These are phyloP conservation scores for Pseudozyma pruni DNA, from an alignment of 1,284 basidiomycete species.

Conservation along the genomic window DNA sequence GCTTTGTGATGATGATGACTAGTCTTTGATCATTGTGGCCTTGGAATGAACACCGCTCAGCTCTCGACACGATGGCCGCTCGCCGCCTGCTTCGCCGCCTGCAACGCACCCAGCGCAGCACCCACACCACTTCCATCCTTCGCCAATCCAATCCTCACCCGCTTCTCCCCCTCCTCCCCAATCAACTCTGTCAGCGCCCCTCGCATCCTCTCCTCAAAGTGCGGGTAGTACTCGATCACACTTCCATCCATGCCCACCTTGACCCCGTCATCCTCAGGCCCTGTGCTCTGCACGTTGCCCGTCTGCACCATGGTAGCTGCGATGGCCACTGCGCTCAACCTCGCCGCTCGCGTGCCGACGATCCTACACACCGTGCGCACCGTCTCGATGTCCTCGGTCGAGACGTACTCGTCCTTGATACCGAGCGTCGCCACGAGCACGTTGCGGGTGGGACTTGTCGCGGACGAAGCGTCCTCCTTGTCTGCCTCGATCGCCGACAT, in stretches of 20 bases:
- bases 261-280: slow-evolving; percentile 60
- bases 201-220: slow-evolving; percentile 80
- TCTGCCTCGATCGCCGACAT: slow-evolving; percentile 84
- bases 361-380: slow-evolving; percentile 82
- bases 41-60: slow-evolving; percentile 10
- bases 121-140: slow-evolving; percentile 98
- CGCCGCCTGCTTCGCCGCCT: slow-evolving; percentile 54
- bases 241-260: slow-evolving; percentile 68
- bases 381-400: slow-evolving; percentile 74
- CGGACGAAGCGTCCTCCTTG: slow-evolving; percentile 33
- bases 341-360: slow-evolving; percentile 83
- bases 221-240: slow-evolving; percentile 78
- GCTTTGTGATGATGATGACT: no score
- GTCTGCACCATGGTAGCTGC: slow-evolving; percentile 88
- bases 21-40: no score
- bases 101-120: slow-evolving; percentile 56
- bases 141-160: slow-evolving; percentile 86
- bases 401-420: slow-evolving; percentile 71
- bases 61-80: slow-evolving; percentile 53
- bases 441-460: slow-evolving; percentile 66
- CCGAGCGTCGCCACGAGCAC: slow-evolving; percentile 77
- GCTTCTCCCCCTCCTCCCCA: slow-evolving; percentile 80
- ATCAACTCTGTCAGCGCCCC: slow-evolving; percentile 80
- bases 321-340: slow-evolving; percentile 85
- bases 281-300: slow-evolving; percentile 71